phyloP scores from a whole-genome alignment of 179 eudicot genomes.

The Beta lomatogona region DNA sequence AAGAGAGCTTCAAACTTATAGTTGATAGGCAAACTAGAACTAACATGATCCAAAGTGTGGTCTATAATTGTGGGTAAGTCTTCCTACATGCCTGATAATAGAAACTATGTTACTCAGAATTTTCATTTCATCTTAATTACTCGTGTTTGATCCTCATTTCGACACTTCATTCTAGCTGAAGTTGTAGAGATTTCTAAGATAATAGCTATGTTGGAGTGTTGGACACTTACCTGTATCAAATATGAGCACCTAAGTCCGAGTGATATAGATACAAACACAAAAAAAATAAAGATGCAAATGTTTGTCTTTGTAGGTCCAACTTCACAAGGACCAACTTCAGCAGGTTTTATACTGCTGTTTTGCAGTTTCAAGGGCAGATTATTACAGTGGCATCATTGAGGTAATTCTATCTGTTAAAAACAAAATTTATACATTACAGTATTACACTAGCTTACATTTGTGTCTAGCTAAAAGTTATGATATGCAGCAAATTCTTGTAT shows the following conservation, averaged over 20 bases:
- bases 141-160: too few relatives aligned
- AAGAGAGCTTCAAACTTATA: conserved; percentile 42
- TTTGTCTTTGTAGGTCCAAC: conserved; percentile 36
- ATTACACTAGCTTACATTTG: background rate
- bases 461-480: background rate
- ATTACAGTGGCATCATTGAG: conserved; percentile 40
- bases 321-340: conserved; percentile 35
- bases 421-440: background rate
- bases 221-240: too few relatives aligned
- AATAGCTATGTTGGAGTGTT: too few relatives aligned
- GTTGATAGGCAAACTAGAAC: conserved; percentile 47
- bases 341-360: conserved; percentile 40
- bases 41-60: conserved; percentile 42
- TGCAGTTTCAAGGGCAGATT: conserved; percentile 21
- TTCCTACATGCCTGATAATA: background rate
- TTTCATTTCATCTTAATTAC: too few relatives aligned
- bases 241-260: too few relatives aligned
- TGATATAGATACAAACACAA: too few relatives aligned
- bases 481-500: background rate
- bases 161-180: too few relatives aligned
- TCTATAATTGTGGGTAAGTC: conserved; percentile 50
- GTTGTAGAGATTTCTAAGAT: too few relatives aligned
- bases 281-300: background rate
- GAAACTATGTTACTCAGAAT: too few relatives aligned
- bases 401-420: conserved; percentile 16